Base-by-base conservation (phyloP, 768 basidiomycete species). In the Podaxis pistillaris region DNA sequence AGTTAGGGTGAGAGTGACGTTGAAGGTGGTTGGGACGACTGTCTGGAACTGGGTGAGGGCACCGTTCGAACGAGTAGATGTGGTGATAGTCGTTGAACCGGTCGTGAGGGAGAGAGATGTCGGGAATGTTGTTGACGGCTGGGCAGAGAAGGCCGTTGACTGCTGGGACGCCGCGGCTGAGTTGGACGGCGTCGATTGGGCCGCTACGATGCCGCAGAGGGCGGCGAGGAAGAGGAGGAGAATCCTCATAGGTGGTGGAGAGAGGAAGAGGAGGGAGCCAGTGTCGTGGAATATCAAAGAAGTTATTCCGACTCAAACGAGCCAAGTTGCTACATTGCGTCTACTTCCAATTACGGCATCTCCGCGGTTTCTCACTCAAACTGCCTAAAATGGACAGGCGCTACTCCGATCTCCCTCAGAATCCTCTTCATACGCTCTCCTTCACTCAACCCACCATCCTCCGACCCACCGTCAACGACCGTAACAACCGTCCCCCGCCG, bases 401-500 rank as follows among this genome's bases (percentile, higher is more conserved):
- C 70, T 59, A 83, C 73, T 5, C 78, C 75, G 54, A 87, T 70
- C 65, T 76, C 75, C 40, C 73, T 73, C 62, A 86, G 70, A 59
- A 87, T 76, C 49, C 76, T 69, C 60, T 59, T 44, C 77, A 87
- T 79, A 72, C 73, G 77, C 37, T 58, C 62, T 63, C 63, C 65
- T 12, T 69, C 71, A 52, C 64, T 69, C 40, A 69, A 73, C 30
- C 73, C 71, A n/a, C 62, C 69, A 53, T 28, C 62, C 52, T 69
- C 71, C 59, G 69, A 74, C 41, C 69, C 75, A 58, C 73, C 75
- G 52, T 83, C 81, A 38, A 92, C 71, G 41, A 91, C 76, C 28
- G 79, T 85, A 62, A 93, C 77, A 56, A 91, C 88, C 73, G 84
- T 88, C 15, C 90, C 90, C 22, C 72, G 74, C 47, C 82, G 73